Base-by-base conservation (phyloP, 805 yeast genomes). In the Myxozyma lipomycoides region DNA sequence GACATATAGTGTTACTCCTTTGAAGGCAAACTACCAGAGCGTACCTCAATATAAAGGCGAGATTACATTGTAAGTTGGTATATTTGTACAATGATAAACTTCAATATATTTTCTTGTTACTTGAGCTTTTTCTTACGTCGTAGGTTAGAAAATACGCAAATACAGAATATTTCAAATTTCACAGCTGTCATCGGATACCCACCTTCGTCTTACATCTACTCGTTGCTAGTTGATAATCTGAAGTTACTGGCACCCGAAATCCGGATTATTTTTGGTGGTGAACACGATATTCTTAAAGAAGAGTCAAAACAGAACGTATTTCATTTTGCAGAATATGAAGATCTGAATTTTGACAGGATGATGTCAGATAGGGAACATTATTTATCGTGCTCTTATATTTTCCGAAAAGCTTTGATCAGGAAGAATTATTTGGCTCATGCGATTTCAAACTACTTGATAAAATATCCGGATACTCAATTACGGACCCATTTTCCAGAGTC, bases 311-410 rank as follows among this genome's bases (percentile, higher is more conserved):
- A 52, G 0, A 78, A 73, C 54, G 67, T 79, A 0, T 81, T 86
- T 61, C 96, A 88, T 52, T 89, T 81, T 65, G 90, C 88, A 18
- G 98, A 91, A 48, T 91, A 91, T 66, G 98, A 91, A 64, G 88
- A 85, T 43, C 68, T 89, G 21, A 86, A 90, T 62, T 78, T 89
- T 62, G 97, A 90, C 60, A 66, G 76, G 52, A 61, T 83, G 30
- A 70, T 72, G 61, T 49, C 67, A 18, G 65, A 71, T 22, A 71
- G 76, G 36, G 46, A 59, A 1, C 69, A 72, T 24, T 90, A 89
- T 66, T 70, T 80, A 48, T 73, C 85, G 1, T 86, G 90, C 55
- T 81, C 95, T 1, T 91, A 87, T 66, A 79, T 89, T 38, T 17
- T 6, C 35, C 48, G 98, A 60, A 93, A 93, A 65, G 96, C 91